Evolutionary conservation across 371 early-diverging fungal species (phyloP), one percentile per base, ranked within the genome.

Genomic region (Mucor mucedo): DNA sequence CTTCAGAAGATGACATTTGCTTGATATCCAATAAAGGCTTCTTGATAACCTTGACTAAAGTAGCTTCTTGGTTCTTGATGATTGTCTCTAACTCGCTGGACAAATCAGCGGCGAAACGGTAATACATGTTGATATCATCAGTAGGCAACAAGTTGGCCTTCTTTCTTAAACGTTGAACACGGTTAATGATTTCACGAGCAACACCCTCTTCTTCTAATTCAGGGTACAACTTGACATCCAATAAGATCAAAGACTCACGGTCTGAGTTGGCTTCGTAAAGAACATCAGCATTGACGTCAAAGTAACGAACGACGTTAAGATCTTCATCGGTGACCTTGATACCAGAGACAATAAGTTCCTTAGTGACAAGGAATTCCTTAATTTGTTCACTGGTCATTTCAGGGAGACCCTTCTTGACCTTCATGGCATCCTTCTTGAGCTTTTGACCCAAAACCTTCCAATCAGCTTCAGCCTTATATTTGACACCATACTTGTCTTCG

Each of bases 81-180:
- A 93, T 88, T 50, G 70, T 79, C 58, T 84, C 86, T 56, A 97
- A 74, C 52, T 84, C 84, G 57, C 84, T 76, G 58, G 86, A 75
- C 33, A 84, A 65, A 70, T 96, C 97, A 61, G 85, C 76, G 9
- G 79, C 80, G 58, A 97, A 79, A 62, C 89, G 75, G 71, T 89
- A 91, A 76, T 90, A 92, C 87, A 92, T 92, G 62, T 78, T 69
- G 63, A 97, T 91, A 50, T 90, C 88, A 75, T 98, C 98, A 16
- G 91, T 92, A 4, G 96, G 91, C 73, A 89, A 84, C 65, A 98
- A 82, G 40, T 69, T 75, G 58, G 81, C 85, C 89, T 95, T 95
- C 88, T 99, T 99, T 74, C 99, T 89, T 66, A 98, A 80, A 69
- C 97, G 92, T 84, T 99, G 99, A 21, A 99, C 93, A 70, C 99